Conservation (phyloP, 2,329 filamentous ascomycete genomes). For the Fusarium sp. region DNA sequence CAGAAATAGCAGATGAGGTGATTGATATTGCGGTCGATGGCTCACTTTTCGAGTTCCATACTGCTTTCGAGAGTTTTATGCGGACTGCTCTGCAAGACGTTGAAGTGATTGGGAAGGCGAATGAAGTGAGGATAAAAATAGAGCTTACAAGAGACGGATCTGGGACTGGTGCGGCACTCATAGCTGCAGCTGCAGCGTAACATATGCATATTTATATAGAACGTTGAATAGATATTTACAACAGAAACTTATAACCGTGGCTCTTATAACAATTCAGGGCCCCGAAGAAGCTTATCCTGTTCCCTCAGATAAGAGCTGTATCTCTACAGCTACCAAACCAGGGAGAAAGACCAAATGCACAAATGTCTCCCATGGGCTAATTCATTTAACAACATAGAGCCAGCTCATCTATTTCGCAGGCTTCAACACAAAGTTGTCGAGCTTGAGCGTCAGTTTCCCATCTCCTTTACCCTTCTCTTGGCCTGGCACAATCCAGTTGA, state of each 20-base stretch:
- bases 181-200: not conserved
- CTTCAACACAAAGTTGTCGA: not conserved
- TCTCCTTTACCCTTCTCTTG: not conserved
- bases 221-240: not conserved
- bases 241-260: not conserved
- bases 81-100: not conserved
- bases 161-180: slow-evolving; percentile 5
- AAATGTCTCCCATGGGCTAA: accelerated
- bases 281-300: not conserved
- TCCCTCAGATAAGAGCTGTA: not conserved
- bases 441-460: not conserved
- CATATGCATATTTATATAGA: not conserved
- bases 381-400: no score
- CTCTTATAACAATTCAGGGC: no score
- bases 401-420: not conserved
- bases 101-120: not conserved
- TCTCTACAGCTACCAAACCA: not conserved
- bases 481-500: not conserved
- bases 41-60: slow-evolving; percentile 2
- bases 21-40: slow-evolving; percentile 3
- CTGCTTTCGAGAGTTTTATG: not conserved
- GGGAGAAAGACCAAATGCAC: accelerated
- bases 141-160: slow-evolving; percentile 12
- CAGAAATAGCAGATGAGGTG: not conserved
- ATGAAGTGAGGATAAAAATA: slow-evolving; percentile 4